Percentiles rank a stretch among this genome's conserved stretches.
Evolutionary conservation across 2,329 filamentous ascomycete genomes (phyloP).

Genomic region (Epichloe glyceriae): DNA sequence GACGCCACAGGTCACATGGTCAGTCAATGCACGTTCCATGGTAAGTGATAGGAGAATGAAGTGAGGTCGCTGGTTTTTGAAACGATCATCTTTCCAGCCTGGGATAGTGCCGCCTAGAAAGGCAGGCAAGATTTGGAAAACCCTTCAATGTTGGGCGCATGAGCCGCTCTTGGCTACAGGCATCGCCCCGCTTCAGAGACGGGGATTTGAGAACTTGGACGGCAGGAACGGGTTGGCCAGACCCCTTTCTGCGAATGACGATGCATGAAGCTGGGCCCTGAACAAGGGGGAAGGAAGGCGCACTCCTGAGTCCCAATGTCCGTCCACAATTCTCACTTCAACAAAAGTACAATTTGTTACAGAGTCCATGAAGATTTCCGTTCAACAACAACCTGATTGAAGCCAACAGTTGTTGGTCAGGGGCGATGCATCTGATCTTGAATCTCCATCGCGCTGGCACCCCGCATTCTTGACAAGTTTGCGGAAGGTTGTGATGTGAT

Average conservation of each 20-base stretch:
- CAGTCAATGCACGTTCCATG: not conserved
- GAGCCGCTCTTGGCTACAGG: too few species aligned
- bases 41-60: not conserved
- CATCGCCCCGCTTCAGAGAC: not conserved
- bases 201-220: too few species aligned
- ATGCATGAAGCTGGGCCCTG: not conserved
- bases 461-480: not conserved
- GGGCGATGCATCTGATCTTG: not conserved
- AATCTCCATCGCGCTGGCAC: not conserved
- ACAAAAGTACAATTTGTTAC: too few species aligned
- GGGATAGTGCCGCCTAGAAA: not conserved
- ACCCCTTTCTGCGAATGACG: not conserved
- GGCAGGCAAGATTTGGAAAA: not conserved
- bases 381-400: not conserved
- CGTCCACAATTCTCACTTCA: too few species aligned
- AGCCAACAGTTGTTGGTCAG: not conserved
- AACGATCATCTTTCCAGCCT: not conserved
- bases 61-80: not conserved
- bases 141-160: too few species aligned
- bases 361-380: too few species aligned
- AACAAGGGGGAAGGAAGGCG: not conserved
- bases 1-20: not conserved
- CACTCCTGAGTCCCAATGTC: not conserved
- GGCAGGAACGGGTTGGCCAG: not conserved
- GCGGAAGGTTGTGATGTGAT: too few species aligned